A percentile compares a stretch with the other conserved stretches of the same genome.
phyloP scores from a whole-genome alignment of 805 yeast genomes.

The Pichia paraexigua region DNA sequence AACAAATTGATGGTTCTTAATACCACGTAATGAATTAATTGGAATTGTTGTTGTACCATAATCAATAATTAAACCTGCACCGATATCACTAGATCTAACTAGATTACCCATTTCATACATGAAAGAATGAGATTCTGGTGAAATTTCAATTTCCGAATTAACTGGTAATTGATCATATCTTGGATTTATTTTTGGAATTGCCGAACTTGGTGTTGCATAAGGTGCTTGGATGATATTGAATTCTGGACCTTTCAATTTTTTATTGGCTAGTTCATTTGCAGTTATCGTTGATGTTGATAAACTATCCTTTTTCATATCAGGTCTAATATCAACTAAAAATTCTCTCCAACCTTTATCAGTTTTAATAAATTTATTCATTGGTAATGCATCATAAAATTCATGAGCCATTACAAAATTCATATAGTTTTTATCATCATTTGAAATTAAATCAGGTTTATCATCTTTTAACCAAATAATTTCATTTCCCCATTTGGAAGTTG shows the following conservation, averaged over 20 bases:
- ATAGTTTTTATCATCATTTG: conserved; percentile 15
- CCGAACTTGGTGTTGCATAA: conserved; percentile 53
- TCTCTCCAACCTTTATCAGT: conserved; percentile 75
- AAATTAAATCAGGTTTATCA: conserved; percentile 41
- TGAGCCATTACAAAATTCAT: conserved; percentile 70
- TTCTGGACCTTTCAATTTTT: conserved; percentile 16
- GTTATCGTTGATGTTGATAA: conserved; percentile 18
- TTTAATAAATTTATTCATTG: conserved; percentile 59
- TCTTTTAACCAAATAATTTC: conserved; percentile 46
- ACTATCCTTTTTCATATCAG: conserved; percentile 7
- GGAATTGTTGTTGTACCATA: conserved; percentile 68
- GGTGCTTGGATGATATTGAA: conserved; percentile 54
- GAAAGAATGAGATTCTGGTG: conserved; percentile 63
- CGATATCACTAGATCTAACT: conserved; percentile 31
- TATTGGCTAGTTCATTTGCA: conserved; percentile 5
- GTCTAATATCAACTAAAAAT: conserved; percentile 51
- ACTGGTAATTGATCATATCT: conserved; percentile 48
- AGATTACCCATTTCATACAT: conserved; percentile 42
- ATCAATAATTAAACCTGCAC: conserved; percentile 69
- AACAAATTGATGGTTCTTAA: conserved; percentile 61
- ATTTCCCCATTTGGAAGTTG: conserved; percentile 45
- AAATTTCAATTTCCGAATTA: conserved; percentile 59
- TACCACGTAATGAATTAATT: conserved; percentile 65
- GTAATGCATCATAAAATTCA: conserved; percentile 83
- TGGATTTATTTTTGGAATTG: conserved; percentile 41